Percentiles rank a stretch among this genome's conserved stretches.
Conservation (phyloP, 2,329 filamentous ascomycete genomes). For the Cladorrhinum sp. region DNA sequence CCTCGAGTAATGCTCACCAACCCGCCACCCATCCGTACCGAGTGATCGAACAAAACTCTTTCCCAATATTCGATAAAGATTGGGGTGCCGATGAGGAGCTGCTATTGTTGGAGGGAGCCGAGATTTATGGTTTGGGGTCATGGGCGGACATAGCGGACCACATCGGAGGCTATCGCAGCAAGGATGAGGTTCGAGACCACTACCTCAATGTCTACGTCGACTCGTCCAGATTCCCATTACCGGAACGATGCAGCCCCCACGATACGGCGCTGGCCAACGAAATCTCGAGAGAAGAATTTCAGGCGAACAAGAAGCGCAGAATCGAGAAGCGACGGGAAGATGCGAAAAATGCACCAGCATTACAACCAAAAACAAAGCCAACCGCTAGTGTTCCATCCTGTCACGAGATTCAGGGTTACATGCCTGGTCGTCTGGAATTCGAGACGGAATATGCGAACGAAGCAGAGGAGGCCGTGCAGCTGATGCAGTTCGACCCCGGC, state of each 20-base stretch:
- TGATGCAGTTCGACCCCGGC: conserved; percentile 97
- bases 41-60: conserved; percentile 97
- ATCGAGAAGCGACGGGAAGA: conserved; percentile 90
- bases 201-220: conserved; percentile 87
- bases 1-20: conserved; percentile 78
- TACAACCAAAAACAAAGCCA: conserved; percentile 90
- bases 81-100: conserved; percentile 98
- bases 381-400: conserved; percentile 93
- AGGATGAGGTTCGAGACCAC: conserved; percentile 93
- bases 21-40: conserved; percentile 83
- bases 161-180: conserved; percentile 90
- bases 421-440: conserved; percentile 95
- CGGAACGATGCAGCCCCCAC: conserved; percentile 77
- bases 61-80: conserved; percentile 89
- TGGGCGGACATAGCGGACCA: conserved; percentile 99
- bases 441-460: conserved; percentile 98
- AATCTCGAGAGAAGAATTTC: conserved; percentile 88
- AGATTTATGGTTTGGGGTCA: conserved; percentile 93
- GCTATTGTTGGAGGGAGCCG: conserved; percentile 86
- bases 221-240: conserved; percentile 79
- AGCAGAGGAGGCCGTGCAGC: conserved; percentile 94
- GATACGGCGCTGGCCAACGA: conserved; percentile 75
- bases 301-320: conserved; percentile 83
- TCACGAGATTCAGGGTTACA: conserved; percentile 97
- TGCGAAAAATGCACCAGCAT: conserved; percentile 76